Base-by-base conservation (phyloP, 352 stramenopile species). In the Phytophthora uliginosa region DNA sequence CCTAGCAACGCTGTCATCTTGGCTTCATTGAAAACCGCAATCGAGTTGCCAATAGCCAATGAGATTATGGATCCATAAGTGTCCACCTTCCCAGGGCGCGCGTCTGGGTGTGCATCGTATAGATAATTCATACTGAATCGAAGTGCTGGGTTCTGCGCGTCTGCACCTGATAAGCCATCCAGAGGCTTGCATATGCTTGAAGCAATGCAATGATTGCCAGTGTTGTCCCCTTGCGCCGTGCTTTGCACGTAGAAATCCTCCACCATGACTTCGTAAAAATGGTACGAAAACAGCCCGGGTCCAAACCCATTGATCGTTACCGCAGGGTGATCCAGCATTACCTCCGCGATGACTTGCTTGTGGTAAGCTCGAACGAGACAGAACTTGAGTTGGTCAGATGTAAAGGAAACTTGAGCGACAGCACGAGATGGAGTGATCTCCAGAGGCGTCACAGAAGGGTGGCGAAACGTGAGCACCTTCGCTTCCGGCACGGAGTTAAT, bases 181-280 rank as follows among this genome's bases (percentile, higher is more conserved):
- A 76, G 28, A 31, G 60, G 34, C 10, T 73, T 52, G 48, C 59
- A 69, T 28, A 97, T 80, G 57, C 90, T 97, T 15, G 89, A 96
- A 45, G 86, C 85, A 58, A 97, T 88, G 22, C 90, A 97, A 40
- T 93, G 74, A 54, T 83, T 92, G 13, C 66, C 76, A 45, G 61
- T 59, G 1, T 77, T 59, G 9, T 82, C 53, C 2, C 79, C 62
- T 53, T 67, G 82, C 7, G 82, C 65, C 58, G 86, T 89, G 36
- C 89, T 94, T 68, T 96, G 88, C 8, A 96, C 62, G 57, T 86
- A 97, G 75, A 95, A 97, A 18, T 92, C 86, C 12, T 65, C 63
- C 20, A 93, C 83, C 31, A 76, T 59, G 10, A 94, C 56, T 24
- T 91, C 79, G 59, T 96, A 97, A 13, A 81, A 77, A 67, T 97